Conservation (phyloP, 306 rosid genomes). For the Canavalia ensiformis region DNA sequence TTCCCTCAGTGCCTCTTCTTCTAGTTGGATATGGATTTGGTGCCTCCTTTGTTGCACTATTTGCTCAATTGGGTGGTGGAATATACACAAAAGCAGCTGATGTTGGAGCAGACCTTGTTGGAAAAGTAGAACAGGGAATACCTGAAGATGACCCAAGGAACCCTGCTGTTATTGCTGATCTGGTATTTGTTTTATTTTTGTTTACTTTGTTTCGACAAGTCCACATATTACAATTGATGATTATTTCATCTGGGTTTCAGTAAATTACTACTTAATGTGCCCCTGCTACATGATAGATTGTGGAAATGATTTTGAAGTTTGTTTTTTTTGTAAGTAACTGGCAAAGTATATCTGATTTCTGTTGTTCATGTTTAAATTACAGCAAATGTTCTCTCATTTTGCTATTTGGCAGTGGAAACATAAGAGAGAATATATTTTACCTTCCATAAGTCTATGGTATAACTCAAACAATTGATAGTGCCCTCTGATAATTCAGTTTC, state of each 20-base stretch:
- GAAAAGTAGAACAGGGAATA: conserved; percentile 99
- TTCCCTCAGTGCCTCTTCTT: conserved; percentile 92
- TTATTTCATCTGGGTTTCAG: conserved; percentile 34
- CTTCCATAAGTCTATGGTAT: conserved; percentile 6
- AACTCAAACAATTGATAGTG: conserved; percentile 22
- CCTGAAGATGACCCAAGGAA: conserved; percentile 99
- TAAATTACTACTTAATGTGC: conserved; percentile 16
- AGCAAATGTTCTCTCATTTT: conserved; percentile 36
- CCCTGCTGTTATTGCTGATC: conserved; percentile 99
- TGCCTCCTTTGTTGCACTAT: conserved; percentile 97
- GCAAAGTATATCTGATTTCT: conserved; percentile 21
- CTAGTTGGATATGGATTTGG: conserved; percentile 99
- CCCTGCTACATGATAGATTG: neutral
- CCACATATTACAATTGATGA: conserved; percentile 8
- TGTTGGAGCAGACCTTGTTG: conserved; percentile 99
- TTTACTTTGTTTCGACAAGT: conserved; percentile 38
- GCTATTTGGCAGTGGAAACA: conserved; percentile 32
- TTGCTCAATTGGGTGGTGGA: conserved; percentile 99
- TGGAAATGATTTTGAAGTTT: conserved; percentile 31
- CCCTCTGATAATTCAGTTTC: conserved; percentile 44
- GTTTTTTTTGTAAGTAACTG: neutral
- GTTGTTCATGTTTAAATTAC: conserved; percentile 20
- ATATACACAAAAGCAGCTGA: conserved; percentile 98
- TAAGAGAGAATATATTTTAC: conserved; percentile 20
- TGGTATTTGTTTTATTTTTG: conserved; percentile 66